phyloP scores from a whole-genome alignment of 192 early-diverging fungal species.

The Martensiomyces pterosporus region DNA sequence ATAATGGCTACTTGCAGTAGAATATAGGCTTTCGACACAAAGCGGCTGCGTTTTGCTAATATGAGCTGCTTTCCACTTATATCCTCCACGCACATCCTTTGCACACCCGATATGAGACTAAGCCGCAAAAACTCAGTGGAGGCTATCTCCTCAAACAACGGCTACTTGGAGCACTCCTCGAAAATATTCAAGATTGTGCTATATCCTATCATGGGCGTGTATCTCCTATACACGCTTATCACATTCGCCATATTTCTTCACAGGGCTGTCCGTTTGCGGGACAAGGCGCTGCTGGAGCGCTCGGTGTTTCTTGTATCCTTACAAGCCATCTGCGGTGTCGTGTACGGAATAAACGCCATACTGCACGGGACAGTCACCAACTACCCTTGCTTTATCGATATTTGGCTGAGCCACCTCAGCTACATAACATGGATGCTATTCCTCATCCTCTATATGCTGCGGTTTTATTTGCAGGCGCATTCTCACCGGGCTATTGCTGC shows the following conservation, averaged over 20 bases:
- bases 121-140: no score
- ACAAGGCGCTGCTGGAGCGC: conserved; percentile 17
- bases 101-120: no score
- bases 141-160: no score
- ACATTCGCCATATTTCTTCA: conserved; percentile 14
- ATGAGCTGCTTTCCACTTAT: no score
- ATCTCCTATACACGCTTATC: conserved; percentile 1
- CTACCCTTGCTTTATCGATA: conserved; percentile 26
- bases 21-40: no score
- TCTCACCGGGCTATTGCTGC: conserved; percentile 2
- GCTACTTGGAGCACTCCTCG: background rate
- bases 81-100: no score
- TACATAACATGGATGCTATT: conserved; percentile 7
- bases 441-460: conserved; percentile 12
- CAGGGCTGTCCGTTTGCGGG: conserved; percentile 2
- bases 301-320: conserved; percentile 13
- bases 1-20: no score
- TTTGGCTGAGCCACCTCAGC: conserved; percentile 15
- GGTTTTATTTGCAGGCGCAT: conserved; percentile 14
- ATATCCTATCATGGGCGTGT: conserved; percentile 12
- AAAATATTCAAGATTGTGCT: conserved; percentile 12
- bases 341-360: conserved; percentile 15
- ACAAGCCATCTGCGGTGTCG: conserved; percentile 10
- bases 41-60: no score
- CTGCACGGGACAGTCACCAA: conserved; percentile 3